phyloP scores from a whole-genome alignment of 2,329 filamentous ascomycete genomes.

The Fusarium secorum region DNA sequence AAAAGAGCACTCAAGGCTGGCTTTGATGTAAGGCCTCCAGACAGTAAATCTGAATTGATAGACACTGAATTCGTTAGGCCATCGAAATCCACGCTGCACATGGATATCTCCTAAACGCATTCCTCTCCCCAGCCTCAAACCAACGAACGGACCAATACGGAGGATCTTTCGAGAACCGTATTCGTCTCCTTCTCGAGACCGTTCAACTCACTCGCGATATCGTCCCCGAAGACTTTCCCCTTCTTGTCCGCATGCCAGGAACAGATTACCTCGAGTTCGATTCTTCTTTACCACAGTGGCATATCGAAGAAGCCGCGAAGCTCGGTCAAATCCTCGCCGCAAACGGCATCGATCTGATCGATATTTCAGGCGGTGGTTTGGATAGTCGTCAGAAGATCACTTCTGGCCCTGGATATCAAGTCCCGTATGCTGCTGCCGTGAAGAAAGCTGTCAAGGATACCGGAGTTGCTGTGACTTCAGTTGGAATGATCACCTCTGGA shows the following conservation, averaged over 20 bases:
- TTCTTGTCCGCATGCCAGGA: conserved; percentile 74
- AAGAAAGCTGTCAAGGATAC: conserved; percentile 73
- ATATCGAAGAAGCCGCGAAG: conserved; percentile 66
- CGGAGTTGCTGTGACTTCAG: conserved; percentile 49
- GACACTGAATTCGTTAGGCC: conserved; percentile 9
- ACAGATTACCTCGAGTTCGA: conserved; percentile 75
- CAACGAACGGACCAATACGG: conserved; percentile 61
- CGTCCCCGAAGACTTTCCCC: conserved; percentile 52
- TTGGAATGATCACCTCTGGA: conserved; percentile 55
- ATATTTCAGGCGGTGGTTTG: conserved; percentile 72
- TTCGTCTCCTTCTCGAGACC: conserved; percentile 56
- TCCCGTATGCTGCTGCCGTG: conserved; percentile 68
- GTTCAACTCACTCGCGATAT: conserved; percentile 42
- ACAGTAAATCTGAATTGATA: not conserved
- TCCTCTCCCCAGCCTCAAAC: conserved; percentile 59
- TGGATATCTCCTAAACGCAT: conserved; percentile 62
- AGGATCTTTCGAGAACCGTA: conserved; percentile 53
- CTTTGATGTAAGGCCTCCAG: conserved; percentile 20
- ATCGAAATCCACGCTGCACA: conserved; percentile 54
- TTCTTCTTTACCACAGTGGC: conserved; percentile 64
- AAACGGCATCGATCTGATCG: conserved; percentile 74
- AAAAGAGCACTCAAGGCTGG: conserved; percentile 33
- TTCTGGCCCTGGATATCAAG: conserved; percentile 72
- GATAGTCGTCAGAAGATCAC: conserved; percentile 66
- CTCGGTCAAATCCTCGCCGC: conserved; percentile 69